Evolutionary conservation across 2,329 filamentous ascomycete genomes (phyloP).

Genomic region (Nemania sp.): DNA sequence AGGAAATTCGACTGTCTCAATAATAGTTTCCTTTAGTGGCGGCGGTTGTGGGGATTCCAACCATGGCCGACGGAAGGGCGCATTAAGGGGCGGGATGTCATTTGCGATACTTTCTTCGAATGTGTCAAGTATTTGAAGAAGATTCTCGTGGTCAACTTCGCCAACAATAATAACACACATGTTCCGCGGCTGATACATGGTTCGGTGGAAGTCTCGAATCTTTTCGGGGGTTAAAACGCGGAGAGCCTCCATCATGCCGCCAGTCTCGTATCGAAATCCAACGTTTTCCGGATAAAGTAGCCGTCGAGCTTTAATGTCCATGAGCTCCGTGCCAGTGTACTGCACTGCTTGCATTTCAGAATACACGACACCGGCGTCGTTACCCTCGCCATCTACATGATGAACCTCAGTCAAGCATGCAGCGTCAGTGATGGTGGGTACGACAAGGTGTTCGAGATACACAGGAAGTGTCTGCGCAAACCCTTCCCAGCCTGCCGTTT

Average conservation of each 20-base stretch:
- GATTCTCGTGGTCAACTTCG: conserved; percentile 84
- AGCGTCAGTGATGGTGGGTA: conserved; percentile 92
- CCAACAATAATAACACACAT: conserved; percentile 92
- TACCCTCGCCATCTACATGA: conserved; percentile 91
- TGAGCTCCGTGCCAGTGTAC: conserved; percentile 84
- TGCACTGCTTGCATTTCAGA: conserved; percentile 98
- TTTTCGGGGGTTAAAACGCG: conserved; percentile 87
- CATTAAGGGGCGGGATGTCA: conserved; percentile 79
- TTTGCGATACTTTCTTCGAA: conserved; percentile 91
- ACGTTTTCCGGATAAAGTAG: conserved; percentile 88
- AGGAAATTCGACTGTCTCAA: conserved; percentile 89
- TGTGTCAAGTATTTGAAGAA: conserved; percentile 83
- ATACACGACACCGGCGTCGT: conserved; percentile 97
- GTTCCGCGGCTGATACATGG: conserved; percentile 99
- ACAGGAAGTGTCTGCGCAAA: conserved; percentile 95
- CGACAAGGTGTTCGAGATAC: conserved; percentile 92
- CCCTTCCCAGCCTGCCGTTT: conserved; percentile 96
- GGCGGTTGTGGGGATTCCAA: conserved; percentile 86
- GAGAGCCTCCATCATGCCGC: conserved; percentile 93
- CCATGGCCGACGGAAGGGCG: conserved; percentile 89
- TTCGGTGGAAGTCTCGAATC: conserved; percentile 92
- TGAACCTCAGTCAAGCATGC: conserved; percentile 96
- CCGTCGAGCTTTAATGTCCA: conserved; percentile 84
- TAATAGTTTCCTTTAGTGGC: conserved; percentile 74
- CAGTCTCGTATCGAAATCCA: conserved; percentile 97